Evolutionary conservation across 306 rosid species (phyloP), one percentile per base, ranked within the genome.

Genomic region (Heteromeles arbutifolia): DNA sequence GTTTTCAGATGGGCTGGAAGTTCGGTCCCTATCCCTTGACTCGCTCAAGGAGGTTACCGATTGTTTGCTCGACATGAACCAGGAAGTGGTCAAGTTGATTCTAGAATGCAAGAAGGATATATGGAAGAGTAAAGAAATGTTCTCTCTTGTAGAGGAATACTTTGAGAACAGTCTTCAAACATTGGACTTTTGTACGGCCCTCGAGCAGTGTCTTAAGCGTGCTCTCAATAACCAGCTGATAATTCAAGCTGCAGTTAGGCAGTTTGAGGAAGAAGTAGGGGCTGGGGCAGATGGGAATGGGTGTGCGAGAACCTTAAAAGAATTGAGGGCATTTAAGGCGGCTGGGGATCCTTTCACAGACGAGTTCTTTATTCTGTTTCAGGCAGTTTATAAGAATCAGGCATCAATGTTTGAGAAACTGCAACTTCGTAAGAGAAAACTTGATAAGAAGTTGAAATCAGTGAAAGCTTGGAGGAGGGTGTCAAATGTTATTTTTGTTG

Each of bases 301-400:
- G 72, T 92, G 80, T 78, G 75, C 63, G 21, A 90, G 87, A 85
- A 89, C 98, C 43, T 69, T 89, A 82, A 86, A 88, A 65, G 93
- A 77, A 71, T 79, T 95, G 61, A 91, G 83, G 81, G 84, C 72
- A 43, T 95, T 88, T 72, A 87, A 85, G 80, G 96, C 77, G 22
- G 92, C 88, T 0, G 91, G 88, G n/a, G 92, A 90, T 78, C 96
- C 98, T 1, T 91, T 95, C 73, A 87, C 92, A 0, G 86, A 89
- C 54, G 97, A 87, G 79, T 95, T 95, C 76, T 83, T 85, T 71
- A 74, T 8, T 3, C 50, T 92, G 75, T 88, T 95, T 79, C 84
- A 79, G 13, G 71, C 85, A 9, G 91, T 92, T 63, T 88, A 83
- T 84, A 26, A 67, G 13, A 81, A 85, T 41, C 98, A 95, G 67